Evolutionary conservation across 192 early-diverging fungal genomes (phyloP), one percentile per base, ranked within the genome.

Genomic region (Linnemannia hyalina): DNA sequence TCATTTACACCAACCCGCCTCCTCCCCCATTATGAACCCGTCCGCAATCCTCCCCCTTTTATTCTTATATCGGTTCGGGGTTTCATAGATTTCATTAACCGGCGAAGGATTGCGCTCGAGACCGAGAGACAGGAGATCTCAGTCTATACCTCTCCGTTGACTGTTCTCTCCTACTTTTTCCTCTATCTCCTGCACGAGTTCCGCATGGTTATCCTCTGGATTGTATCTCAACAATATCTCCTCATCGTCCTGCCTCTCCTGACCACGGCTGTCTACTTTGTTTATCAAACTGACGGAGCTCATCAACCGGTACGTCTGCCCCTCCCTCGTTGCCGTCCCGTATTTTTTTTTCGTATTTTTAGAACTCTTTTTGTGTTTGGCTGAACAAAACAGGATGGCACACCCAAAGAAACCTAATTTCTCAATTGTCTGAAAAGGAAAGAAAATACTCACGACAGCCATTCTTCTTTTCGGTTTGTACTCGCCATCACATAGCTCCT

Each of bases 281-380:
- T 88, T 44, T 94, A 94, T 71, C 82, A 82, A 47, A 76, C 85
- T 4, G 93, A 94, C 44, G 94, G 94, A 41, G 84, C 91, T 60
- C 92, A 93, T 89, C 89, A 93, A 73, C 72, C 88, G 76, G 93
- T 93, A 91, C 49, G 78, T 32, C 60, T 2, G 16, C 22, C 20
- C 20, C 55, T 26, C 60, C 60, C 55, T 57, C 55, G 55, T 65
- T 32, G 29, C 13, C 69, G 40, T 42, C 26, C 70, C 70, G 70
- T 42, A 16, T 71, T 74, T 71, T 74, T 74, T 44, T 46, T 63
- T 68, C 40, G 40, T 80, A 80, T 80, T 80, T 80, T 80, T 80
- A 80, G 79, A 80, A 80, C n/a, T 46, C 55, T n/a, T 4, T 29
- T 65, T 65, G 60, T 2, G 60, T 32, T 29, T 15, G 60, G 60